These are phyloP conservation scores for Mortierella sp. DNA, from an alignment of 371 early-diverging fungal genomes.

Conservation along the genomic window DNA sequence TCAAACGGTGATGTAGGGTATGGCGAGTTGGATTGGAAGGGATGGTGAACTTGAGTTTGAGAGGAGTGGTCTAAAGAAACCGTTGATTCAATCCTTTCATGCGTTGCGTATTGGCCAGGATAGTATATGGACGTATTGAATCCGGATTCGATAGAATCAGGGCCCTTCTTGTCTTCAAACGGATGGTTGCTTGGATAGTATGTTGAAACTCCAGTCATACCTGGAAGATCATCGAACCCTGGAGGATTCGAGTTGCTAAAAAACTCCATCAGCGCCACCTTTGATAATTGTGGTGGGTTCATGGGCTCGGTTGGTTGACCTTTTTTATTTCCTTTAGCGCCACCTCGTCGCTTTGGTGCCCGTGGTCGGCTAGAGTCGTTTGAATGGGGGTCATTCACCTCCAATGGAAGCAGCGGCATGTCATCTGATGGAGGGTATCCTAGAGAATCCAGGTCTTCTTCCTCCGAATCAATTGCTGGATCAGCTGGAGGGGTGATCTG, in stretches of 20 bases:
- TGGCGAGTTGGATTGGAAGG: background rate
- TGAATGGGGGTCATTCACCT: background rate
- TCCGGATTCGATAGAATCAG: slow-evolving; percentile 17
- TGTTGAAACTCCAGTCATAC: slow-evolving; percentile 9
- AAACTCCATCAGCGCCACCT: slow-evolving; percentile 35
- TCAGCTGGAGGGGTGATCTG: slow-evolving; percentile 24
- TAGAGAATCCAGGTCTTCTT: slow-evolving; percentile 15
- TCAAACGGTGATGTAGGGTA: slow-evolving; percentile 7
- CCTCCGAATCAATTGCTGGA: slow-evolving; percentile 18
- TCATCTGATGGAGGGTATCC: slow-evolving; percentile 18
- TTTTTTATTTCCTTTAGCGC: background rate
- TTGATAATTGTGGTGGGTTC: slow-evolving; percentile 38
- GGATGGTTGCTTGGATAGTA: slow-evolving; percentile 10
- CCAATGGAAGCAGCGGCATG: slow-evolving; percentile 7
- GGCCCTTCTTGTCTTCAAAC: slow-evolving; percentile 7
- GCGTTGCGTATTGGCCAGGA: slow-evolving; percentile 5
- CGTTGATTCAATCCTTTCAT: slow-evolving; percentile 25
- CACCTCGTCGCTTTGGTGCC: slow-evolving; percentile 1
- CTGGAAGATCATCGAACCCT: slow-evolving; percentile 8
- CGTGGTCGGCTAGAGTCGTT: background rate
- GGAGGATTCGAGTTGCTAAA: slow-evolving; percentile 34
- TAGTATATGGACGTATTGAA: slow-evolving; percentile 19
- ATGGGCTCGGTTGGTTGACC: slow-evolving; percentile 13
- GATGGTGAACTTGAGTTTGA: slow-evolving; percentile 8
- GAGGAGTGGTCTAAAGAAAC: slow-evolving; percentile 15